Evolutionary conservation across 176 grass and related monocot species (phyloP), one percentile per base, ranked within the genome.

Genomic region (Carex littledalei): DNA sequence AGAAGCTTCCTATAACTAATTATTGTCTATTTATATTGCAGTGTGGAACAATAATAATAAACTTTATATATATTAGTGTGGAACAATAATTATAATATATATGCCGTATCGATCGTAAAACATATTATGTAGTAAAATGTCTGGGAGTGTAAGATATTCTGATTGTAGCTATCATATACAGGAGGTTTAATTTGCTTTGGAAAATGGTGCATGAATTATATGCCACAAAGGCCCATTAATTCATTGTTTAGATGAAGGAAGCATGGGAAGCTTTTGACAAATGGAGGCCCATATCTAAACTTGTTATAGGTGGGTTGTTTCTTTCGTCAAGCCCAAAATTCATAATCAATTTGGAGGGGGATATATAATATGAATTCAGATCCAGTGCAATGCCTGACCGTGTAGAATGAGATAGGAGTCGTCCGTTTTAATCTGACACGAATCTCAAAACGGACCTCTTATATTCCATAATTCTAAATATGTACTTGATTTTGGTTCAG

Each of bases 21-120:
- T 78, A 78, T 78, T 57, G 24, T 56, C 74, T 35, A 57, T 14
- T 78, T 56, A 78, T 78, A 52, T 75, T 75, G 71, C 15, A 75
- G 45, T 75, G 52, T 75, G 37, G 5, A 39, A 39, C 37, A 31
- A 57, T 11, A 53, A 26, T 78, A 78, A 78, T 56, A 50, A 21
- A 45, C 68, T 53, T 76, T 78, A 57, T 78, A 8, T 55, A 55
- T 55, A 55, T 16, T 54, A 17, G 73, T 47, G 47, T 57, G 74
- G 34, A 78, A 14, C 22, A 57, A 18, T 57, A 57, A n/a, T 8
- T 57, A 10, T 57, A 8, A 2, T 78, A 56, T 53, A 35, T 35
- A 39, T 39, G 37, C 22, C 18, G 5, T 74, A 24, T 74, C 11
- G 7, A 34, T 72, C 20, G 43, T 22, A 52, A 74, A 74, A 74